phyloP scores from a whole-genome alignment of 2,329 filamentous ascomycete species.

The Sporothrix brasiliensis region DNA sequence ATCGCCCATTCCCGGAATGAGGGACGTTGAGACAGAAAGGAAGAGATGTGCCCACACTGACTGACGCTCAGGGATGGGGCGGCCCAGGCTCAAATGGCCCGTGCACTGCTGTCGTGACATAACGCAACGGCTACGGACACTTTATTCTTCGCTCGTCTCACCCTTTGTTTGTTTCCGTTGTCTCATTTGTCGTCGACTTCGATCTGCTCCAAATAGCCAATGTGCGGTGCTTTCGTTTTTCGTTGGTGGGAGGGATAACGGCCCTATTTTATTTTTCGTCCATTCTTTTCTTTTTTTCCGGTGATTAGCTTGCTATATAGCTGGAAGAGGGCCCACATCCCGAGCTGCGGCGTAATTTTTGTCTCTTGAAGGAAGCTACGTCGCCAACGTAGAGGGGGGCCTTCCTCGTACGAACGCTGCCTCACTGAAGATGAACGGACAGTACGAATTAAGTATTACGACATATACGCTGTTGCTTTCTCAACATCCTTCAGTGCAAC shows the following conservation, averaged over 20 bases:
- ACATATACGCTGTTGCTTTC: neutral
- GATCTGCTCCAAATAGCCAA: neutral
- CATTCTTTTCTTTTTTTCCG: neutral
- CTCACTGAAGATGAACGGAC: neutral
- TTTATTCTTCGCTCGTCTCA: neutral
- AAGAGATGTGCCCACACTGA: conserved; percentile 22
- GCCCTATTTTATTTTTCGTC: conserved; percentile 11
- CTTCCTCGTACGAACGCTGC: neutral
- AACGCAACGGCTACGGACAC: conserved; percentile 14
- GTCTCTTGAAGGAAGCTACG: conserved; percentile 2
- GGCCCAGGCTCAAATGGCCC: conserved; percentile 7
- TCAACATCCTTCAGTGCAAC: conserved; percentile 16
- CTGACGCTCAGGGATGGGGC: conserved; percentile 6
- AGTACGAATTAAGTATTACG: neutral
- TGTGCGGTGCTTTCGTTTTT: conserved; percentile 3
- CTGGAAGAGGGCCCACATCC: conserved; percentile 14
- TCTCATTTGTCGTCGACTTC: neutral
- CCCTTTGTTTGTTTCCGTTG: neutral
- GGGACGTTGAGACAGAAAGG: neutral
- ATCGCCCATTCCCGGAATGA: neutral
- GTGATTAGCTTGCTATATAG: conserved; percentile 18
- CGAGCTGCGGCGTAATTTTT: conserved; percentile 15
- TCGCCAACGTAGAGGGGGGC: neutral
- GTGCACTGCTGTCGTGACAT: conserved; percentile 7
- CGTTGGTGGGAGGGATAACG: neutral